Conservation (phyloP, 2,329 filamentous ascomycete species). For the Trichoderma koningiopsis region DNA sequence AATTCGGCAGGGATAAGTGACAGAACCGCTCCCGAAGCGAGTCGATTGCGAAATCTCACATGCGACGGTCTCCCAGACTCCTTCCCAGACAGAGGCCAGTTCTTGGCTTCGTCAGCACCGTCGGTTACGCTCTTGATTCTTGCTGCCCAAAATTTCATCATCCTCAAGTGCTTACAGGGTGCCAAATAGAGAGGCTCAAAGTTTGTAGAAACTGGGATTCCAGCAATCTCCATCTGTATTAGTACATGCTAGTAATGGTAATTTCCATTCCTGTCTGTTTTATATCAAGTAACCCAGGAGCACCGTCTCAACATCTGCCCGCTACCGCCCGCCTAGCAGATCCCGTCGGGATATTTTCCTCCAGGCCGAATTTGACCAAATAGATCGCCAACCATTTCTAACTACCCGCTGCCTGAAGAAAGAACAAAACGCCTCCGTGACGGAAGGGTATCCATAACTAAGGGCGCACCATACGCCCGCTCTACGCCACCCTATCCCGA, state of each 20-base stretch:
- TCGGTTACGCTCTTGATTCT: neutral
- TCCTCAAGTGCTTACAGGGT: conserved; percentile 11
- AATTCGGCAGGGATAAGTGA: neutral
- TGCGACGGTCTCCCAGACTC: neutral
- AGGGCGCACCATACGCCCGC: conserved; percentile 26
- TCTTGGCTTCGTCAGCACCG: neutral
- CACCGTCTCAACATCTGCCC: conserved; percentile 5
- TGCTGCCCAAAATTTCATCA: conserved; percentile 1
- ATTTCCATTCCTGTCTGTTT: neutral
- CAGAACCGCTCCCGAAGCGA: neutral
- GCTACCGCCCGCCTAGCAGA: neutral
- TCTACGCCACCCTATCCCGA: conserved; percentile 21
- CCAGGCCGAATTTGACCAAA: neutral
- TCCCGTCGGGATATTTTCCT: neutral
- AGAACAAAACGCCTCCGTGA: conserved; percentile 25
- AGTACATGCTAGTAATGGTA: conserved; percentile 10
- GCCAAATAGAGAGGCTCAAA: neutral
- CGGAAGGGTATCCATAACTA: conserved; percentile 25
- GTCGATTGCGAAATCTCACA: conserved; percentile 5
- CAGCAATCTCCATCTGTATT: neutral
- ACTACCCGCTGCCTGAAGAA: neutral
- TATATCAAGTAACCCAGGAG: neutral
- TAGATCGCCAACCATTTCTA: conserved; percentile 9
- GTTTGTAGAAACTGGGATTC: neutral
- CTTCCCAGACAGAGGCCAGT: neutral